Evolutionary conservation across 768 basidiomycete genomes (phyloP), one percentile per base, ranked within the genome.

Genomic region (Kwoniella shandongensis): DNA sequence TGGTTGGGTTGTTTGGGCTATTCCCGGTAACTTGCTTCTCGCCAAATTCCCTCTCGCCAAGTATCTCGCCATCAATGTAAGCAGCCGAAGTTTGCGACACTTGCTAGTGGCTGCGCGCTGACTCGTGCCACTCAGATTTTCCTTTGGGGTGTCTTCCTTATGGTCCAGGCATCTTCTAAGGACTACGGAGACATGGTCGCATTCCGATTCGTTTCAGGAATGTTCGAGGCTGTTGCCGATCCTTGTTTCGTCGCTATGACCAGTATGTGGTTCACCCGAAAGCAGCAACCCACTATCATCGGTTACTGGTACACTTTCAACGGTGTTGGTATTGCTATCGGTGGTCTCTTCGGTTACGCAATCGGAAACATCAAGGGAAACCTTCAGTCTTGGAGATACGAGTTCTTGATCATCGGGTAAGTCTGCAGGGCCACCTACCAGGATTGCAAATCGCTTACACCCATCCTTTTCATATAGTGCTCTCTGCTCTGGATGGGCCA

Each of bases 1-100:
- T 63, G 74, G 80, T 15, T 80, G 80, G 79, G 50, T 79, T 2
- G 75, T 69, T 0, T 76, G 79, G 79, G 79, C 79, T 1, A 68
- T 81, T 12, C 79, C 80, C 3, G 76, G 78, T n/a, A 80, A 80
- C 59, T 38, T 80, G 17, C 48, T 70, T 27, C 40, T 70, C 23
- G 58, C 57, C 29, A 66, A 70, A 46, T 70, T 70, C 60, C 68
- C 68, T 15, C 47, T 70, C 11, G 63, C 68, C 4, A 70, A 70
- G 41, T 70, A 66, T 42, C 58, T 70, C n/a, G 50, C 62, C 17
- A 57, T 70, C 60, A 70, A 66, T 42, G 57, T 65, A 23, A 30
- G 47, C 39, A 18, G n/a, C 18, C 32, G 27, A 25, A 7, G 15
- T 23, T 8, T 41, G 40, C 10, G n/a, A n/a, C n/a, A 10, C 30